Evolutionary conservation across 345 rosid genomes (phyloP).

Genomic region (Populus ilicifolia): DNA sequence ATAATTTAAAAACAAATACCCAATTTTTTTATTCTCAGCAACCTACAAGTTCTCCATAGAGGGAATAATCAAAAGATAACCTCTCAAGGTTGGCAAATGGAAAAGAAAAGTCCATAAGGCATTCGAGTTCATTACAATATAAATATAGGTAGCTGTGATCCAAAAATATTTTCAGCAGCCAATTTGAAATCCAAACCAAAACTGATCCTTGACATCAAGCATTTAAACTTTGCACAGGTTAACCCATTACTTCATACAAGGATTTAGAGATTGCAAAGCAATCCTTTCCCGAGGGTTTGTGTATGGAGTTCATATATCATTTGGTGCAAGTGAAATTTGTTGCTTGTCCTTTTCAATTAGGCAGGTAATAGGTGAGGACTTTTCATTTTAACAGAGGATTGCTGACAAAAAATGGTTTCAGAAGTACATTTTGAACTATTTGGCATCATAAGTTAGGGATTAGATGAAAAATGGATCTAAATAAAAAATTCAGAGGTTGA

Average conservation of each 20-base stretch:
- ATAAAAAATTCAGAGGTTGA: background rate
- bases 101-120: background rate
- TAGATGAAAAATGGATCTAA: background rate
- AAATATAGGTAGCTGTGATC: background rate
- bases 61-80: background rate
- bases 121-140: background rate
- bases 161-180: background rate
- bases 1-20: background rate
- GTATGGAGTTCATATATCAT: background rate
- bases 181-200: background rate
- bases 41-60: background rate
- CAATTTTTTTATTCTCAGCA: background rate
- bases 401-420: background rate
- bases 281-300: background rate
- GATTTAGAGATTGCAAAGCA: background rate
- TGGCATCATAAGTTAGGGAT: background rate
- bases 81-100: background rate
- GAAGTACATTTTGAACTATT: background rate
- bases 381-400: background rate
- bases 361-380: background rate
- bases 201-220: background rate
- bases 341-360: background rate
- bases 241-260: background rate
- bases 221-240: background rate
- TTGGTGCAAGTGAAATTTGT: background rate